Evolutionary conservation across 2,329 filamentous ascomycete genomes (phyloP).

Genomic region (Alternaria dauci): DNA sequence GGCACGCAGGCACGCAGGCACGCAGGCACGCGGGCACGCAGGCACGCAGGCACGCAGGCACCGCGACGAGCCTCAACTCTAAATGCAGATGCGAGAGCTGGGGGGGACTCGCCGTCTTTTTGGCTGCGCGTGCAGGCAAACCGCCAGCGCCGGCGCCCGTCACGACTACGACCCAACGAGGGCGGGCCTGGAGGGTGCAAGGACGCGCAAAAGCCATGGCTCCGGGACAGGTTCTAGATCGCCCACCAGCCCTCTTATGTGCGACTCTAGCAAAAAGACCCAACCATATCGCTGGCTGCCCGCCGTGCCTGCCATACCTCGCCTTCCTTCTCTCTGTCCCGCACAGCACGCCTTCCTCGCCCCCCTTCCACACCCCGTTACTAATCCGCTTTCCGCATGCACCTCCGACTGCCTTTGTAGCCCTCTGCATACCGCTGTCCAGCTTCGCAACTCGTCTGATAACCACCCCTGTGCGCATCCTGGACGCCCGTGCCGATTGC

Average conservation of each 20-base stretch:
- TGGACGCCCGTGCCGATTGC: slow-evolving; percentile 23
- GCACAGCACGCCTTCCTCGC: slow-evolving; percentile 34
- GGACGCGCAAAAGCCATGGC: slow-evolving; percentile 36
- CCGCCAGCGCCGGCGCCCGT: neutral
- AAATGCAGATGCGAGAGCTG: neutral
- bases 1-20: too few relatives aligned
- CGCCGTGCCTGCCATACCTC: slow-evolving; percentile 32
- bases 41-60: neutral
- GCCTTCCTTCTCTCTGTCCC: slow-evolving; percentile 34
- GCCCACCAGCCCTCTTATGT: slow-evolving; percentile 37
- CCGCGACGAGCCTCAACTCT: neutral
- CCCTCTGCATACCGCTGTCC: slow-evolving; percentile 10
- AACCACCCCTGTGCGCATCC: slow-evolving; percentile 20
- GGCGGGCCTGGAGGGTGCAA: slow-evolving; percentile 15
- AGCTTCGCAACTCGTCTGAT: slow-evolving; percentile 19
- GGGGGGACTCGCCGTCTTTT: neutral
- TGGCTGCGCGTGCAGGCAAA: neutral
- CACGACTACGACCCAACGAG: neutral
- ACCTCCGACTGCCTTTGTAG: slow-evolving; percentile 25
- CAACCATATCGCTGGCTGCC: slow-evolving; percentile 38
- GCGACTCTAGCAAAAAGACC: slow-evolving; percentile 35
- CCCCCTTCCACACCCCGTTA: slow-evolving; percentile 28
- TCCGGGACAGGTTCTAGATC: slow-evolving; percentile 46
- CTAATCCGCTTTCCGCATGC: slow-evolving; percentile 33
- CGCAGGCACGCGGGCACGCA: too few relatives aligned